Conservation (phyloP, 805 yeast genomes). For the Ogataea thermomethanolica region DNA sequence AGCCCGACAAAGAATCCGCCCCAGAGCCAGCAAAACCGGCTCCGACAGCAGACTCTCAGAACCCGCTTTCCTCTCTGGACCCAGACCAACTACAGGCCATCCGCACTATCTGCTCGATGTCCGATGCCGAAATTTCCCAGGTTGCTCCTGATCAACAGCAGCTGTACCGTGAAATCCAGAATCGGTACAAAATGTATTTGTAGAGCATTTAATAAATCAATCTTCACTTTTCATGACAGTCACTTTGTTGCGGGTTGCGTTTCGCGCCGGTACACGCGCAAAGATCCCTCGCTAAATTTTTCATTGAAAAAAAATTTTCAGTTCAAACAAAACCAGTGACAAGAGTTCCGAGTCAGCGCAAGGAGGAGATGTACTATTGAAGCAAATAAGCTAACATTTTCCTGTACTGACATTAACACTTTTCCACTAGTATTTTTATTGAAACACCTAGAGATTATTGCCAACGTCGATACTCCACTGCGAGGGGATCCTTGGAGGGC, state of each 20-base stretch:
- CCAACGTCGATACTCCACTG: slow-evolving; percentile 10
- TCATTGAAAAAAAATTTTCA: slow-evolving; percentile 13
- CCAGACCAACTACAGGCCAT: slow-evolving; percentile 21
- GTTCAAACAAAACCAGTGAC: slow-evolving; percentile 13
- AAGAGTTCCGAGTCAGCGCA: slow-evolving; percentile 10
- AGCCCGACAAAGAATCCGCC: not conserved
- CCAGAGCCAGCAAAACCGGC: slow-evolving; percentile 1
- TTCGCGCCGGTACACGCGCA: slow-evolving; percentile 3
- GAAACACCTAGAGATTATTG: slow-evolving; percentile 9
- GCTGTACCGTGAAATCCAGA: slow-evolving; percentile 25
- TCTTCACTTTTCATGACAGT: slow-evolving; percentile 4
- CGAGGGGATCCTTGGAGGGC: slow-evolving; percentile 16
- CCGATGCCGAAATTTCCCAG: slow-evolving; percentile 20
- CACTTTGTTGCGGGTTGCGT: slow-evolving; percentile 13
- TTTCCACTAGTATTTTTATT: slow-evolving; percentile 5
- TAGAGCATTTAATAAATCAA: not conserved
- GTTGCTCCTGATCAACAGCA: slow-evolving; percentile 22
- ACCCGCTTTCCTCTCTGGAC: slow-evolving; percentile 13
- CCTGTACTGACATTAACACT: slow-evolving; percentile 6
- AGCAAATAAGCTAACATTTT: slow-evolving; percentile 4
- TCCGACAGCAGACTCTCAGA: slow-evolving; percentile 2
- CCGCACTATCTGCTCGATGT: slow-evolving; percentile 22
- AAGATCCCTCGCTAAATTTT: slow-evolving; percentile 11
- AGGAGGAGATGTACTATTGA: slow-evolving; percentile 10
- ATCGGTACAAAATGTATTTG: slow-evolving; percentile 17